Percentiles rank a stretch among this genome's conserved stretches.
Conservation (phyloP, 2,329 filamentous ascomycete genomes). For the Clonostachys rosea region DNA sequence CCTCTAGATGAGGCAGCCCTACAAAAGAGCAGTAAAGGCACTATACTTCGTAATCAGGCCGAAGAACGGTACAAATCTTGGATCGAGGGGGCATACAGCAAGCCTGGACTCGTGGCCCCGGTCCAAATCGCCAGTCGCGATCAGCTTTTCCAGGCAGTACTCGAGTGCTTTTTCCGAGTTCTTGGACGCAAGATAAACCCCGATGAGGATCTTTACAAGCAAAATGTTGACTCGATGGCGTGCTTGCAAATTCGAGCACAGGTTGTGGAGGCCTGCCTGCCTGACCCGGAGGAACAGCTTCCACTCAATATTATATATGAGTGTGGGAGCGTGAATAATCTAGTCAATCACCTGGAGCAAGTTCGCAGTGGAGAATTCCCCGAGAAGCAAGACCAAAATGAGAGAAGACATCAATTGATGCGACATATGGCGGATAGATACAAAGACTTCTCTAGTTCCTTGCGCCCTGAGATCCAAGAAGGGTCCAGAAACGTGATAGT, state of each 20-base stretch:
- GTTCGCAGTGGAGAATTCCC: background rate
- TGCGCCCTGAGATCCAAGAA: too few species aligned
- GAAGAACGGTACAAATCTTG: conserved; percentile 39
- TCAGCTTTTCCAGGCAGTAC: conserved; percentile 25
- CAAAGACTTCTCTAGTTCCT: too few species aligned
- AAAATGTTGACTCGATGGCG: conserved; percentile 56
- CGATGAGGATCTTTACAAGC: conserved; percentile 48
- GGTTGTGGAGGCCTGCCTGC: conserved; percentile 10
- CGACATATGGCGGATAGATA: too few species aligned
- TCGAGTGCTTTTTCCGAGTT: conserved; percentile 20
- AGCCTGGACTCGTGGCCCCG: background rate
- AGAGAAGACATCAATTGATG: too few species aligned
- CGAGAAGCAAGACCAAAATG: too few species aligned
- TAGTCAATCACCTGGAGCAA: conserved; percentile 13
- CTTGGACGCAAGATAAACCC: conserved; percentile 18
- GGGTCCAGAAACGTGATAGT: conserved; percentile 15
- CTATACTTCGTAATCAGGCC: conserved; percentile 44
- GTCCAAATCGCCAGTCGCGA: conserved; percentile 14
- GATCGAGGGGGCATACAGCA: conserved; percentile 41
- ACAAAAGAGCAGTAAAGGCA: conserved; percentile 61
- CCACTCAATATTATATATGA: conserved; percentile 58
- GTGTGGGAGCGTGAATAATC: conserved; percentile 40
- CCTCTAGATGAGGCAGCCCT: conserved; percentile 20
- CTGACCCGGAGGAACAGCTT: conserved; percentile 13
- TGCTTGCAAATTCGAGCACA: conserved; percentile 42